Evolutionary conservation across 2,329 filamentous ascomycete genomes (phyloP).

Genomic region (Xylariaceae sp.): DNA sequence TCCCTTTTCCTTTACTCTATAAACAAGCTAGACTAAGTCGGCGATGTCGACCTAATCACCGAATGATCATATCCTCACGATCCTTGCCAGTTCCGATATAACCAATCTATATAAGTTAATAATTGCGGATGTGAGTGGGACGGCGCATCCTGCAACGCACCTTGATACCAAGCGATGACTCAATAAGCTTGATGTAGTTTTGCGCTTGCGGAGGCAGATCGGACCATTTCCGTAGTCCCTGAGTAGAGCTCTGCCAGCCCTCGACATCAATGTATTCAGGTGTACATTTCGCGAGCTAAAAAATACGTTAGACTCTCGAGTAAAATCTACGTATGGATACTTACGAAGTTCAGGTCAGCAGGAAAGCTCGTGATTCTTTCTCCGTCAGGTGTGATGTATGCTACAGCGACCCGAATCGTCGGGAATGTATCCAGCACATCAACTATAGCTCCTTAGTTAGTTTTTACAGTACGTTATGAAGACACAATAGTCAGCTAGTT

Average conservation of each 20-base stretch:
- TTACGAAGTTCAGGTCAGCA: slow-evolving; percentile 50
- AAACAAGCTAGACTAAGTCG: background rate
- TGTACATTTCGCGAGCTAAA: slow-evolving; percentile 55
- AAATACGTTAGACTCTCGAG: slow-evolving; percentile 37
- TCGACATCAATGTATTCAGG: slow-evolving; percentile 61
- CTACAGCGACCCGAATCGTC: slow-evolving; percentile 65
- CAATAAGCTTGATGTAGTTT: slow-evolving; percentile 56
- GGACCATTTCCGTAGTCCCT: slow-evolving; percentile 55
- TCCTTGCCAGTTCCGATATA: slow-evolving; percentile 35
- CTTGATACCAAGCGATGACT: slow-evolving; percentile 23
- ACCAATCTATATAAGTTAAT: slow-evolving; percentile 26
- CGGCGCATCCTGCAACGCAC: slow-evolving; percentile 5
- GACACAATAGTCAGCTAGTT: background rate
- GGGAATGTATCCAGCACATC: slow-evolving; percentile 67
- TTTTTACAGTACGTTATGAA: background rate
- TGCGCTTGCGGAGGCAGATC: slow-evolving; percentile 60
- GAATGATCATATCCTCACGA: slow-evolving; percentile 33
- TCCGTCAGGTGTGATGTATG: slow-evolving; percentile 53
- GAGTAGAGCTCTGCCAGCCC: slow-evolving; percentile 63
- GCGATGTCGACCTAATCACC: background rate
- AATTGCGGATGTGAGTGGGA: background rate
- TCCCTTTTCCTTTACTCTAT: slow-evolving; percentile 15
- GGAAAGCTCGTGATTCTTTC: slow-evolving; percentile 55
- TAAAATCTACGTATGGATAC: background rate
- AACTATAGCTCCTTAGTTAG: slow-evolving; percentile 38